These are phyloP conservation scores for Populus pruinosa DNA, from an alignment of 345 rosid species.

Conservation along the genomic window DNA sequence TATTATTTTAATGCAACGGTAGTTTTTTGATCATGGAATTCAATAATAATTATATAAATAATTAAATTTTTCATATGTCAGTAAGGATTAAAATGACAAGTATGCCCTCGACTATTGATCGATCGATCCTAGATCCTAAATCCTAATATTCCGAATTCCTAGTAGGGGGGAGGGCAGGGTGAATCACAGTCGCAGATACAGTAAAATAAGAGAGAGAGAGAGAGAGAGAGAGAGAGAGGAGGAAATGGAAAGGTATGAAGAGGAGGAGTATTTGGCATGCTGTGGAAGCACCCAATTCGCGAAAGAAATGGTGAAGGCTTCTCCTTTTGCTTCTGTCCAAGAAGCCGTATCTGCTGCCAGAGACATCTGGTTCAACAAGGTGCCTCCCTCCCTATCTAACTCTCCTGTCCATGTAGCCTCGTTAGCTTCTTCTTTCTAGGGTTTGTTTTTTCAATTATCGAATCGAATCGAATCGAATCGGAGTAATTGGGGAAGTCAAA, in stretches of 20 bases:
- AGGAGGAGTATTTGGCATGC: conserved; percentile 64
- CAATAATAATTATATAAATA: no score
- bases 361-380: conserved; percentile 78
- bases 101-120: no score
- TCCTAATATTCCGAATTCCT: no score
- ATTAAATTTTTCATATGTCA: no score
- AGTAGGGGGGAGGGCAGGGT: background rate
- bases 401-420: background rate
- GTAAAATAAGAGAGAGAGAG: no score
- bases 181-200: background rate
- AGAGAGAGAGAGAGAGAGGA: background rate
- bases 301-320: conserved; percentile 49
- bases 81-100: no score
- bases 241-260: conserved; percentile 37
- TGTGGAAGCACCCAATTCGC: conserved; percentile 81
- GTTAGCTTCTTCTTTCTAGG: background rate
- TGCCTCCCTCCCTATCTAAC: background rate
- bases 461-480: no score
- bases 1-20: no score
- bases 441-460: no score
- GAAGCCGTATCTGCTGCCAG: conserved; percentile 53
- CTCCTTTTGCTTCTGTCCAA: conserved; percentile 56
- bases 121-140: no score
- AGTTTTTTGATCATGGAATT: no score
- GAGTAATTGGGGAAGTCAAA: no score